phyloP scores from a whole-genome alignment of 495 filamentous ascomycete species.

The Hypoxylon intermedium region DNA sequence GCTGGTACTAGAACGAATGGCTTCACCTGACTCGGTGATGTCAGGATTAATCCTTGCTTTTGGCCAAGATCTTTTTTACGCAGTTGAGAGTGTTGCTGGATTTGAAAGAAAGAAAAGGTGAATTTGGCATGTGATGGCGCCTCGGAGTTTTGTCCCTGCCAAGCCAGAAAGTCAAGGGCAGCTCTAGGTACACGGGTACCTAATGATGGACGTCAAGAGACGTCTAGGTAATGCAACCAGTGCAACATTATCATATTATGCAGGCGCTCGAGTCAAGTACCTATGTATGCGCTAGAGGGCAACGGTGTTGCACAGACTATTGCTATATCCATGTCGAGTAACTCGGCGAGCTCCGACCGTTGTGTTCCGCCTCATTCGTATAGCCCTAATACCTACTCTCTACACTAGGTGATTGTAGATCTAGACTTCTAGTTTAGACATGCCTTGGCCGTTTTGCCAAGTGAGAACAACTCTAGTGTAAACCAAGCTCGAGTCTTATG shows the following conservation, averaged over 20 bases:
- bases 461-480: too few species aligned
- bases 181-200: slow-evolving; percentile 15
- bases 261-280: slow-evolving; percentile 24
- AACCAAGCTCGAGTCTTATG: too few species aligned
- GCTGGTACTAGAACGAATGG: slow-evolving; percentile 7
- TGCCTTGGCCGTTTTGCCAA: too few species aligned
- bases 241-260: too few species aligned
- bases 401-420: too few species aligned
- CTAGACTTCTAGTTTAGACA: too few species aligned
- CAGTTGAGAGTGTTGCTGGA: neutral
- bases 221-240: slow-evolving; percentile 27
- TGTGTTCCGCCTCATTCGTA: too few species aligned
- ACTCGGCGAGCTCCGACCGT: too few species aligned
- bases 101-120: slow-evolving; percentile 4
- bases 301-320: too few species aligned
- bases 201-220: slow-evolving; percentile 24
- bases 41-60: slow-evolving; percentile 21
- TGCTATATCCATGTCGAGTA: too few species aligned
- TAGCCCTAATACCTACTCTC: too few species aligned
- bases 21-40: slow-evolving; percentile 16
- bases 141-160: slow-evolving; percentile 33
- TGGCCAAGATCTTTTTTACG: slow-evolving; percentile 1
- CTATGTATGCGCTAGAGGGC: neutral
- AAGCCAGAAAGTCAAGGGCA: too few species aligned
- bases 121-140: slow-evolving; percentile 35